Percentiles rank a stretch among this genome's conserved stretches.
phyloP scores from a whole-genome alignment of 1,139 yeast genomes.

The Sugiyamaella xylanicola region DNA sequence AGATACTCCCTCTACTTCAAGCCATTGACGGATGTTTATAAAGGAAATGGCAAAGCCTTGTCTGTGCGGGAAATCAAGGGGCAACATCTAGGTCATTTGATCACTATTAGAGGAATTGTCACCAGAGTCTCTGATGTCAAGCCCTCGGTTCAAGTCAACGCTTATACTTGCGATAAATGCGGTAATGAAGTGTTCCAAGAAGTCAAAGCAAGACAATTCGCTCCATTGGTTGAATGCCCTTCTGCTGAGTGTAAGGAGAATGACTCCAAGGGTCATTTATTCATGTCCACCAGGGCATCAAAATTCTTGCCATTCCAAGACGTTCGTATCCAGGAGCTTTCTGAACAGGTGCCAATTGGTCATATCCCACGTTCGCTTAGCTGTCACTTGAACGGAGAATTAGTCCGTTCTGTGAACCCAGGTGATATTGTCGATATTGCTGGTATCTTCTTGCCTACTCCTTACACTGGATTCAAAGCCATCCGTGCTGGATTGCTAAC shows the following conservation, averaged over 20 bases:
- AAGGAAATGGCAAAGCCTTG: constrained; percentile 56
- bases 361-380: constrained; percentile 90
- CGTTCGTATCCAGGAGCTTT: constrained; percentile 89
- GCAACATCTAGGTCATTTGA: constrained; percentile 74
- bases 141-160: constrained; percentile 87
- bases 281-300: constrained; percentile 93
- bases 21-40: constrained; percentile 59
- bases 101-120: constrained; percentile 91
- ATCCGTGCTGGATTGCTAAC: constrained; percentile 89
- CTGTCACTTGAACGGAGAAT: constrained; percentile 84
- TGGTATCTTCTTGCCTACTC: constrained; percentile 91
- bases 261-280: constrained; percentile 83
- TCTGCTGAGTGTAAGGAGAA: constrained; percentile 78
- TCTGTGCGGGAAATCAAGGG: constrained; percentile 93
- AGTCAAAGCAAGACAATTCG: constrained; percentile 78
- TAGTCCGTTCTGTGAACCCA: constrained; percentile 85
- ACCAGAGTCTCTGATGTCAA: constrained; percentile 96
- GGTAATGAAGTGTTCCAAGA: constrained; percentile 97
- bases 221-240: constrained; percentile 84
- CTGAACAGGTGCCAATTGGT: constrained; percentile 96
- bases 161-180: constrained; percentile 97
- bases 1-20: constrained; percentile 84
- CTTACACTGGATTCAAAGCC: constrained; percentile 94
- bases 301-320: constrained; percentile 95
- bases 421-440: constrained; percentile 94